A percentile compares a stretch with the other conserved stretches of the same genome.
Evolutionary conservation across 176 grass and related monocot species (phyloP).

Genomic region (Phyllostachys edulis): DNA sequence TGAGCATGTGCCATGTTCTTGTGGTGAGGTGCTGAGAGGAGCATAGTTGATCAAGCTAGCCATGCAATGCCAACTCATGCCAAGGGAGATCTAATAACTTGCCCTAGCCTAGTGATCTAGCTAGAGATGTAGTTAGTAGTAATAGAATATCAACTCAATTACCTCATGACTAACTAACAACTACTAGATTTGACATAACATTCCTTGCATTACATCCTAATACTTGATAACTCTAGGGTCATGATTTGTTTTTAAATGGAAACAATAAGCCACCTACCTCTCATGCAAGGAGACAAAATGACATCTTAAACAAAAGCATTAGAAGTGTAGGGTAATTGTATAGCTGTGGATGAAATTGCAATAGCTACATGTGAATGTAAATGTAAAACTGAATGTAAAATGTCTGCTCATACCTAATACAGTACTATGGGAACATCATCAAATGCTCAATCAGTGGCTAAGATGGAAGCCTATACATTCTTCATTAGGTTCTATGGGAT

Average conservation of each 20-base stretch:
- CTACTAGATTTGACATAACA: slow-evolving; percentile 19
- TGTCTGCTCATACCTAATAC: background rate
- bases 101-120: slow-evolving; percentile 3
- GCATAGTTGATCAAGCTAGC: slow-evolving; percentile 28
- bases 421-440: background rate
- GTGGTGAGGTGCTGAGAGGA: background rate
- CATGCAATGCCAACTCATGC: background rate
- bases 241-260: background rate
- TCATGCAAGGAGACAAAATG: background rate
- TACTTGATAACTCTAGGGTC: background rate
- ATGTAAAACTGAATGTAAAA: background rate
- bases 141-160: background rate
- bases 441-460: slow-evolving; percentile 13
- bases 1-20: slow-evolving; percentile 43
- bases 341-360: background rate
- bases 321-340: background rate
- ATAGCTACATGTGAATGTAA: background rate
- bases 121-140: background rate
- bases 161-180: background rate
- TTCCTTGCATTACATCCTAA: background rate
- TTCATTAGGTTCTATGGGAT: background rate
- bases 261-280: background rate
- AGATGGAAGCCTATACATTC: background rate
- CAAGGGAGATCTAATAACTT: background rate
- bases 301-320: background rate